Evolutionary conservation across 306 rosid genomes (phyloP).

Genomic region (Acacia acuminata): DNA sequence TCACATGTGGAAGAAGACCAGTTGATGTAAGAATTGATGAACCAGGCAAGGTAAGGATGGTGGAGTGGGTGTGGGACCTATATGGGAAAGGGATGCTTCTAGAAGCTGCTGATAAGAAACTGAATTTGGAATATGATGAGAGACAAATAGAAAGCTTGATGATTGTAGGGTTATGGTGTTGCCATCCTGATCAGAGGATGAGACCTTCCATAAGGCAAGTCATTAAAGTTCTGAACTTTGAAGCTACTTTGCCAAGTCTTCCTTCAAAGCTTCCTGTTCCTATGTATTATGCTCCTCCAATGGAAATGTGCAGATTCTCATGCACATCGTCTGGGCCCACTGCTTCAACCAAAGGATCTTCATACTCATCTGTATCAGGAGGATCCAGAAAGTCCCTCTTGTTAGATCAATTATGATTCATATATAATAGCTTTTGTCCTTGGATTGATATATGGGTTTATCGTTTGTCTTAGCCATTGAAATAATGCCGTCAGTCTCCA

Average conservation of each 20-base stretch:
- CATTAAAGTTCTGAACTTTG: constrained; percentile 57
- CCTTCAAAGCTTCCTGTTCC: constrained; percentile 66
- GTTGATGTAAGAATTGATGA: constrained; percentile 56
- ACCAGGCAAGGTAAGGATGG: constrained; percentile 46
- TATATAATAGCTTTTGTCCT: background rate
- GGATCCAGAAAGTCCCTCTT: constrained; percentile 53
- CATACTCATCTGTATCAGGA: constrained; percentile 52
- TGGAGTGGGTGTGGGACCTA: constrained; percentile 78
- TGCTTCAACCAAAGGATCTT: constrained; percentile 37
- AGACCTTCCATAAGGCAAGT: constrained; percentile 74
- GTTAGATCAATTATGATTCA: background rate
- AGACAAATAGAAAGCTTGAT: constrained; percentile 50
- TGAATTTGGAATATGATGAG: constrained; percentile 49
- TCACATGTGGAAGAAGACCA: constrained; percentile 70
- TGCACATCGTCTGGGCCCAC: constrained; percentile 43
- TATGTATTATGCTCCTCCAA: constrained; percentile 62
- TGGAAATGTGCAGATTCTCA: constrained; percentile 46
- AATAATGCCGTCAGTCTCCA: too few species aligned
- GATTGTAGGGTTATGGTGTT: constrained; percentile 72
- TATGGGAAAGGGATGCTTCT: constrained; percentile 57
- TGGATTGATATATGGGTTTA: too few species aligned
- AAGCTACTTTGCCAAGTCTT: constrained; percentile 55
- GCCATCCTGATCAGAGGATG: constrained; percentile 60
- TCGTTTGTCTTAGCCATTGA: too few species aligned
- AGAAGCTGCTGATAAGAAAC: constrained; percentile 51